Percentiles rank a stretch among this genome's conserved stretches.
Evolutionary conservation across 345 rosid species (phyloP).

Genomic region (Rhodamnia argentea): DNA sequence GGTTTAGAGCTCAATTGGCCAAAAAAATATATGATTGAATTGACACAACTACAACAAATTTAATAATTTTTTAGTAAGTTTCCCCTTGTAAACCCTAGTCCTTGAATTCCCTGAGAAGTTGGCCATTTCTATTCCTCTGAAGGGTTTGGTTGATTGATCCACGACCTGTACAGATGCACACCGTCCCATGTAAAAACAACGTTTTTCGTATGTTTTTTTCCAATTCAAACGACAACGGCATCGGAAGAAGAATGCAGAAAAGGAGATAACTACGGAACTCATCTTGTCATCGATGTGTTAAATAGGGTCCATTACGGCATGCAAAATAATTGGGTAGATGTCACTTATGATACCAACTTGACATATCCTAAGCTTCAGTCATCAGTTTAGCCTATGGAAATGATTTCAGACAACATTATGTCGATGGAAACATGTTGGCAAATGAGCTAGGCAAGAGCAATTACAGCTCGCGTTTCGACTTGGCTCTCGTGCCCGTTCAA

Average conservation of each 20-base stretch:
- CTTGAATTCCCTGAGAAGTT: not conserved
- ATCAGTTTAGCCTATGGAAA: not conserved
- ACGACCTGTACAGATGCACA: not conserved
- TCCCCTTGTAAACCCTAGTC: not conserved
- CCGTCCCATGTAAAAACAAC: not conserved
- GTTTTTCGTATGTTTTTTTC: not conserved
- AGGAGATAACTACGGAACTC: not conserved
- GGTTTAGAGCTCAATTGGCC: too few species aligned
- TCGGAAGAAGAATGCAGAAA: not conserved
- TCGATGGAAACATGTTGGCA: not conserved
- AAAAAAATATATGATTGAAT: too few species aligned
- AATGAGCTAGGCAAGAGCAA: not conserved
- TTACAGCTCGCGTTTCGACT: not conserved
- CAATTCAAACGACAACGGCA: not conserved
- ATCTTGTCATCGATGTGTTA: not conserved
- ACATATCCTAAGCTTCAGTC: not conserved
- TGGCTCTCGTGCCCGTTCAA: not conserved
- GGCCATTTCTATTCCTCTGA: not conserved
- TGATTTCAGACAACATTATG: not conserved
- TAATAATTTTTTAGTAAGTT: too few species aligned
- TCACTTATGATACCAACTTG: not conserved
- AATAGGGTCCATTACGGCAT: not conserved
- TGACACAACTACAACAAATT: too few species aligned
- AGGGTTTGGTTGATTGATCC: not conserved
- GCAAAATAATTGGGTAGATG: not conserved